phyloP scores from a whole-genome alignment of 768 basidiomycete genomes.

The Russula brevipes region DNA sequence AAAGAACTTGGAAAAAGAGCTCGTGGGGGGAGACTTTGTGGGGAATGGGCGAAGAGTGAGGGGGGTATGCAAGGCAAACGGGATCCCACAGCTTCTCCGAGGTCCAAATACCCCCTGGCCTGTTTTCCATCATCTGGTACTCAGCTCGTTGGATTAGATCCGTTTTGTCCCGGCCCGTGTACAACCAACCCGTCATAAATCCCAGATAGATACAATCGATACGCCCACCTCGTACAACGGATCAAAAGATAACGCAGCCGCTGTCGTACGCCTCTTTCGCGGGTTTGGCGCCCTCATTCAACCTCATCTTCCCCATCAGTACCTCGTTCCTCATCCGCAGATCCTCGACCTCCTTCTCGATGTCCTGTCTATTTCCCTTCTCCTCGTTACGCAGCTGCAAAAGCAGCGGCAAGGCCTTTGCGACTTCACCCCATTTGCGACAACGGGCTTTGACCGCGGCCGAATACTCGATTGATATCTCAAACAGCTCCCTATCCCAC shows the following conservation, averaged over 20 bases:
- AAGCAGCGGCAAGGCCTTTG: slow-evolving; percentile 21
- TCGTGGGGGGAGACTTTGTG: neutral
- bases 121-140: no score
- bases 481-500: slow-evolving; percentile 14
- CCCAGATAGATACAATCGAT: neutral
- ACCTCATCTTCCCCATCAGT: slow-evolving; percentile 11
- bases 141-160: no score
- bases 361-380: slow-evolving; percentile 15
- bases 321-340: slow-evolving; percentile 26
- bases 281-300: neutral
- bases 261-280: slow-evolving; percentile 4
- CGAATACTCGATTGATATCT: slow-evolving; percentile 4
- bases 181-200: neutral
- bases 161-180: no score
- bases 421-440: slow-evolving; percentile 17
- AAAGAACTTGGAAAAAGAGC: neutral
- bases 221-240: no score
- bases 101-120: slow-evolving; percentile 1
- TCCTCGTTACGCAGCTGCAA: slow-evolving; percentile 23
- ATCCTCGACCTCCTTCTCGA: slow-evolving; percentile 25
- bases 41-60: neutral
- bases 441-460: neutral
- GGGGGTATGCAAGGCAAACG: neutral
- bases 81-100: slow-evolving; percentile 11
- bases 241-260: slow-evolving; percentile 15